Base-by-base conservation (phyloP, 2,329 filamentous ascomycete species). In the Coniosporium tulheliwenetii region DNA sequence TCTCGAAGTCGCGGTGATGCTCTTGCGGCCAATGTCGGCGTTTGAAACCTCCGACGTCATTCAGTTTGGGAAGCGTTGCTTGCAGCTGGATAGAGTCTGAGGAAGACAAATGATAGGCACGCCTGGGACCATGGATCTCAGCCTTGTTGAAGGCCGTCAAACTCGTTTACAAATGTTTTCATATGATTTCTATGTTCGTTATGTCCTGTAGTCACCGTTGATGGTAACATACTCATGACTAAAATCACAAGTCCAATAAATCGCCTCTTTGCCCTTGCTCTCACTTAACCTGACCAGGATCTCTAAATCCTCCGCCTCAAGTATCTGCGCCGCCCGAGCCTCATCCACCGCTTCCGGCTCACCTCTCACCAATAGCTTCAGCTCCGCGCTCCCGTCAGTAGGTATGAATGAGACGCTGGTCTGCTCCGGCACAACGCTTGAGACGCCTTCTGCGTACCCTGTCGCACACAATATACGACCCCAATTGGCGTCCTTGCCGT, bases 401-500 rank as follows among this genome's bases (percentile, higher is more conserved):
- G 85, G 84, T 8, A 87, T 63, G 56, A 91, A 89, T 5, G 80
- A 84, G 16, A 91, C 84, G 49, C 70, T 85, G 1, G 82, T 89
- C 54, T 73, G 73, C 47, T 79, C 73, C 1, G 81, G 80, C 0
- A 73, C 63, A 40, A 91, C 73, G 37, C 76, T 74, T 5, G 9
- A 65, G 1, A 81, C 75, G 1, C 79, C 75, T 44, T 71, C 70
- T 0, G 73, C 68, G 57, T 96, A 96, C 2, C 91, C 91, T 4
- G 87, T 86, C 1, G 91, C 89, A 59, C 91, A 96, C 26, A 96
- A 72, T 46, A 98, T 93, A 41, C 91, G 85, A 30, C 91, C 91
- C 91, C 91, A 98, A 68, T 98, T 98, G 13, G 91, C 91, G 58
- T 98, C 91, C 59, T 86, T 85, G 48, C 91, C 91, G 61, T 98